phyloP scores from a whole-genome alignment of 805 yeast genomes.

The Starmerella ratchasimensis region DNA sequence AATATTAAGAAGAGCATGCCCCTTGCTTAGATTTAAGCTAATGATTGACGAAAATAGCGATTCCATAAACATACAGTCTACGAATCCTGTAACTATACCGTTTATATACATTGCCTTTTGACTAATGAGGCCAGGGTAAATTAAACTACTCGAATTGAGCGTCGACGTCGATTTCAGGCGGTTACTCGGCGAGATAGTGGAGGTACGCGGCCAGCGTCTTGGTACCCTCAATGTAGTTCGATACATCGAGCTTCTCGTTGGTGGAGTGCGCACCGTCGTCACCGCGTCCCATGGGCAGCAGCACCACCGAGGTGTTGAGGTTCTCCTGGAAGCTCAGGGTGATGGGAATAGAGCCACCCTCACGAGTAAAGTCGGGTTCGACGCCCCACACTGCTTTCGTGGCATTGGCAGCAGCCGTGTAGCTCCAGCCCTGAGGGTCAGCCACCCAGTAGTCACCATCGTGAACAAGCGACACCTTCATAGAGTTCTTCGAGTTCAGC shows the following conservation, averaged over 20 bases:
- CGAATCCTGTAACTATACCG: not conserved
- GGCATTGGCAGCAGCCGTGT: constrained; percentile 88
- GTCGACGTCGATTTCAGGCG: constrained; percentile 20
- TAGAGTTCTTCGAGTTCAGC: constrained; percentile 63
- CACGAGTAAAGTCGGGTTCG: constrained; percentile 94
- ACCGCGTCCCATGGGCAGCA: constrained; percentile 96
- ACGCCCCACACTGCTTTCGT: constrained; percentile 89
- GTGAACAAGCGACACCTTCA: constrained; percentile 65
- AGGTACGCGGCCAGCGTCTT: constrained; percentile 88
- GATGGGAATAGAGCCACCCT: constrained; percentile 98
- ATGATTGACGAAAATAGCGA: no score
- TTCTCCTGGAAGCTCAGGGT: constrained; percentile 85
- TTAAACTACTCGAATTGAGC: no score
- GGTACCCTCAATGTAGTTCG: constrained; percentile 84
- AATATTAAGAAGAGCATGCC: constrained; percentile 91
- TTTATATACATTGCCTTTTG: not conserved
- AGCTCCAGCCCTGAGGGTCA: constrained; percentile 82
- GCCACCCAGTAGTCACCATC: constrained; percentile 96
- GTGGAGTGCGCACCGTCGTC: constrained; percentile 99
- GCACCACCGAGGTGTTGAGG: constrained; percentile 69
- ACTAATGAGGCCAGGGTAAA: not conserved
- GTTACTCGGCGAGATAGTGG: constrained; percentile 57
- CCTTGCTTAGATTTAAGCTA: constrained; percentile 25
- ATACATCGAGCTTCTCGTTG: constrained; percentile 80
- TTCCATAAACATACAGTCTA: not conserved